Percentiles rank a stretch among this genome's conserved stretches.
phyloP scores from a whole-genome alignment of 768 basidiomycete species.

The Lentinula lateritia region DNA sequence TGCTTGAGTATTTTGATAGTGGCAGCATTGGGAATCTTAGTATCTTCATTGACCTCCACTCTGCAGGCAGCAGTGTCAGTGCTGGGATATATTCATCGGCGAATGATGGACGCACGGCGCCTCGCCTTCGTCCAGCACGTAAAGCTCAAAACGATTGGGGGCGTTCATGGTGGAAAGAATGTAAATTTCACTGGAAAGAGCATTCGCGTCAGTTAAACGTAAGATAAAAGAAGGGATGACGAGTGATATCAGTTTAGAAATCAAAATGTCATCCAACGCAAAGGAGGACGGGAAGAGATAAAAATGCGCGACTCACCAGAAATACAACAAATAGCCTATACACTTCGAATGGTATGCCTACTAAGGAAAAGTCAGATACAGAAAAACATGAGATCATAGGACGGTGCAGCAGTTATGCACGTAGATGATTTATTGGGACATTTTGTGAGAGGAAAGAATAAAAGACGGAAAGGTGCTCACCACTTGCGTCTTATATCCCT shows the following conservation, averaged over 20 bases:
- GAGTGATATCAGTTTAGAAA: background rate
- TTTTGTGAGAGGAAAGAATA: conserved; percentile 10
- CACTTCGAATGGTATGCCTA: too few relatives aligned
- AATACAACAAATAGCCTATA: background rate
- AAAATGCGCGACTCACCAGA: background rate
- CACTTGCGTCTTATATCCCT: conserved; percentile 3
- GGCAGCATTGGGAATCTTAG: conserved; percentile 96
- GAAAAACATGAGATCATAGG: background rate
- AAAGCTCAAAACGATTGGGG: conserved; percentile 88
- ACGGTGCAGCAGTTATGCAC: conserved; percentile 9
- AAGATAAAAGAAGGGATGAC: background rate
- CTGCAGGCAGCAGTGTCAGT: conserved; percentile 33
- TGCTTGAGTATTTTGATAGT: conserved; percentile 94
- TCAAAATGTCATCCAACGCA: conserved; percentile 23
- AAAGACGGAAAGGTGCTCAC: background rate
- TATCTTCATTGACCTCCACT: conserved; percentile 89
- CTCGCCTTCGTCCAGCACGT: conserved; percentile 90
- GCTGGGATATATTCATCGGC: background rate
- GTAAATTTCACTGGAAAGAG: conserved; percentile 6
- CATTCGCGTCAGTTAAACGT: background rate
- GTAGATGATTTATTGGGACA: conserved; percentile 24
- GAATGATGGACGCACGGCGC: conserved; percentile 63
- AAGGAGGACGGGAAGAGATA: conserved; percentile 28
- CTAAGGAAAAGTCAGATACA: background rate
- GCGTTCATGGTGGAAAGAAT: conserved; percentile 65